These are phyloP conservation scores for Oryza meridionalis DNA, from an alignment of 176 grass and related monocot species.

Conservation along the genomic window DNA sequence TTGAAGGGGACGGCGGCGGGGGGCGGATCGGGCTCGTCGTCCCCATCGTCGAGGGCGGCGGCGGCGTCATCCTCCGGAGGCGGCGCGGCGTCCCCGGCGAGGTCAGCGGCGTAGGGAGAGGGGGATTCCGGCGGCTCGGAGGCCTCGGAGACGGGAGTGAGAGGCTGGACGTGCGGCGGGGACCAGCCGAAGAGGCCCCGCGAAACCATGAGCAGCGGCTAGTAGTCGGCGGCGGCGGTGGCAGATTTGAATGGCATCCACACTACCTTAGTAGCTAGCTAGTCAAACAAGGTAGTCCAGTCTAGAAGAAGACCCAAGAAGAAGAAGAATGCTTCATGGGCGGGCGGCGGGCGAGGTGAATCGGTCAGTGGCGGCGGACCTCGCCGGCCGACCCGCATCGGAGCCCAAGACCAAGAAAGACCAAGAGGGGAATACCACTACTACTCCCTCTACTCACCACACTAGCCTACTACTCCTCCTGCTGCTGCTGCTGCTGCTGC, in stretches of 20 bases:
- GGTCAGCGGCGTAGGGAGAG: constrained; percentile 78
- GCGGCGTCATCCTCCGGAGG: constrained; percentile 53
- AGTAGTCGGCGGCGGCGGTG: background rate
- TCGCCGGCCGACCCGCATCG: background rate
- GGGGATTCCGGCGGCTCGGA: constrained; percentile 98
- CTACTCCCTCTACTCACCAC: too few relatives aligned
- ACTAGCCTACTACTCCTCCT: too few relatives aligned
- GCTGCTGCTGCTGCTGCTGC: too few relatives aligned
- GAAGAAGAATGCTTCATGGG: too few relatives aligned
- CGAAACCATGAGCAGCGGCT: constrained; percentile 62
- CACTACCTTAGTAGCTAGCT: background rate
- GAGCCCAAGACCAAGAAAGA: too few relatives aligned
- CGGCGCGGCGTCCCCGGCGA: constrained; percentile 47
- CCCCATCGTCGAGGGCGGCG: constrained; percentile 50
- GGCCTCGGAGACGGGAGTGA: constrained; percentile 93
- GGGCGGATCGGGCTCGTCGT: constrained; percentile 78
- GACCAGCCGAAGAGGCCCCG: constrained; percentile 96
- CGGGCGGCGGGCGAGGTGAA: background rate
- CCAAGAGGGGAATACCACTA: too few relatives aligned
- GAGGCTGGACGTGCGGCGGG: constrained; percentile 95
- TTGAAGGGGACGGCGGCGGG: constrained; percentile 87
- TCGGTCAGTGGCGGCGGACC: background rate
- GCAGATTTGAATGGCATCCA: constrained; percentile 46
- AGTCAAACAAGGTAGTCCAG: background rate
- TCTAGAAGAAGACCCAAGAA: too few relatives aligned